phyloP scores from a whole-genome alignment of 176 grass and related monocot species.

The Aegilops tauschii region DNA sequence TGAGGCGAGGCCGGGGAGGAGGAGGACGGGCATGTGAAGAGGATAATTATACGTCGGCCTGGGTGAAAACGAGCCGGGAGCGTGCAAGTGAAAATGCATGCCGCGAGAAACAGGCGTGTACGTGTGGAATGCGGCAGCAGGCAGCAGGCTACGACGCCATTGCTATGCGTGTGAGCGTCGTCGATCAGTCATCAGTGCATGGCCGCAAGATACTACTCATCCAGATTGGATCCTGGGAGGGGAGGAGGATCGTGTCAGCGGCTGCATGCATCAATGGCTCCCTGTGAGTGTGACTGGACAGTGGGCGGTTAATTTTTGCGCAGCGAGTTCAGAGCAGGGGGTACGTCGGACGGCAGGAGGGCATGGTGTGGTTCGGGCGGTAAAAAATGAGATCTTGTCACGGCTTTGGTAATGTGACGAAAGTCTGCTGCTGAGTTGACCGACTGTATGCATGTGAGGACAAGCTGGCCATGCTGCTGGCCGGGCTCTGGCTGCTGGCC shows the following conservation, averaged over 20 bases:
- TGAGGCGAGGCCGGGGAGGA: background rate
- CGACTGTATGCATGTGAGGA: constrained; percentile 38
- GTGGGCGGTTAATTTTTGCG: background rate
- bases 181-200: background rate
- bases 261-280: constrained; percentile 16
- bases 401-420: background rate
- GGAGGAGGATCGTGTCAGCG: constrained; percentile 15
- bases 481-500: background rate
- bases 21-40: constrained; percentile 34
- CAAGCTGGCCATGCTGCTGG: constrained; percentile 35
- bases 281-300: constrained; percentile 32
- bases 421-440: constrained; percentile 36
- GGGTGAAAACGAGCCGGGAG: constrained; percentile 6
- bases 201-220: constrained; percentile 2
- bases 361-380: background rate
- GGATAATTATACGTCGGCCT: constrained; percentile 40
- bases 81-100: background rate
- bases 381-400: background rate
- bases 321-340: constrained; percentile 16
- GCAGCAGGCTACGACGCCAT: too few species aligned
- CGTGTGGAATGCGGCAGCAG: too few species aligned
- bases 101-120: background rate
- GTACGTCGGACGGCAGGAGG: background rate
- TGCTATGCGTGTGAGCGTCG: background rate
- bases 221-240: constrained; percentile 3